phyloP scores from a whole-genome alignment of 1,139 yeast species.

The Diutina pseudorugosa region DNA sequence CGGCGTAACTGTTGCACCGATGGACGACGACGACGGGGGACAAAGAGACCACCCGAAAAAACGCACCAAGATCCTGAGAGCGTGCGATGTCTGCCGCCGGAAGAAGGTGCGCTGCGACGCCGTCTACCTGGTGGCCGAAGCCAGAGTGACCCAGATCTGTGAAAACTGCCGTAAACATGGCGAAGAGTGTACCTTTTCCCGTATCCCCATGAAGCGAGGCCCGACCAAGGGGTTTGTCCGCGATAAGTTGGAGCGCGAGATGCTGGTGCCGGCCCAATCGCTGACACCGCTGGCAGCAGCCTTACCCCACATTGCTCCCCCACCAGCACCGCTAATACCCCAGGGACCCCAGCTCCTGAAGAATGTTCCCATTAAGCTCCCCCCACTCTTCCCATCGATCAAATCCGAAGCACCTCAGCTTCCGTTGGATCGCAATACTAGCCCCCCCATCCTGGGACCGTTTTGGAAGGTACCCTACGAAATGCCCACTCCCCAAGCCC shows the following conservation, averaged over 20 bases:
- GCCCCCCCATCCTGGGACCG: constrained; percentile 33
- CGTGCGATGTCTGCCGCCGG: constrained; percentile 57
- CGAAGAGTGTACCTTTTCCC: constrained; percentile 48
- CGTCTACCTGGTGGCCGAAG: constrained; percentile 27
- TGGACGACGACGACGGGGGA: background rate
- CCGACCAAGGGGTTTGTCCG: constrained; percentile 61
- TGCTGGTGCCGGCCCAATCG: background rate
- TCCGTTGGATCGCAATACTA: constrained; percentile 10
- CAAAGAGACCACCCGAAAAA: constrained; percentile 25
- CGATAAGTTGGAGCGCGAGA: constrained; percentile 10
- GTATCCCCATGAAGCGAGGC: constrained; percentile 65
- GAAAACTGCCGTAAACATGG: constrained; percentile 43
- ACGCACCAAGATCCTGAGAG: constrained; percentile 54
- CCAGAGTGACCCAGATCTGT: constrained; percentile 37
- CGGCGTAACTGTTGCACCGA: background rate
- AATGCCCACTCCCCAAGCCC: constrained; percentile 20
- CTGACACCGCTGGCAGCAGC: background rate
- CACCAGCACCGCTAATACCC: background rate
- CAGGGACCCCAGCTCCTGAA: background rate
- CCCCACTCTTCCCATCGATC: constrained; percentile 12
- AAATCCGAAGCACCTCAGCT: constrained; percentile 1
- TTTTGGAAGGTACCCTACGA: constrained; percentile 43
- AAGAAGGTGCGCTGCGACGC: constrained; percentile 58
- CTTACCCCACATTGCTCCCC: background rate
- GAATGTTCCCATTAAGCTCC: constrained; percentile 14